Percentiles rank a stretch among this genome's conserved stretches.
Evolutionary conservation across 106 monocot species (phyloP).

Genomic region (Amphibolis antarctica): DNA sequence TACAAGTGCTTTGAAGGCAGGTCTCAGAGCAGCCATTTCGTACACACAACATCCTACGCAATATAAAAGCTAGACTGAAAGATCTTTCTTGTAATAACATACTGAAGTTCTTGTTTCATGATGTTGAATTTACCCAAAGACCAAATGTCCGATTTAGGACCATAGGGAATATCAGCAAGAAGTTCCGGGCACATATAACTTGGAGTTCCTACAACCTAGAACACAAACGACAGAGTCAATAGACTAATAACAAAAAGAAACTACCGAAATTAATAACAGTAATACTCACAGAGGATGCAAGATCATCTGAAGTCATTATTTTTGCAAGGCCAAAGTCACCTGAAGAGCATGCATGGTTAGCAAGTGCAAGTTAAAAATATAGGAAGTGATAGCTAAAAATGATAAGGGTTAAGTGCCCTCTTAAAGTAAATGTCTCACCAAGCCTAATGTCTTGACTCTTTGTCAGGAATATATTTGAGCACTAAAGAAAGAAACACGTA

Average conservation of each 20-base stretch:
- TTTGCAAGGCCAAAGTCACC: constrained; percentile 99
- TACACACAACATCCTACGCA: constrained; percentile 89
- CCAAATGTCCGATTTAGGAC: constrained; percentile 97
- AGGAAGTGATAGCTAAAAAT: neutral
- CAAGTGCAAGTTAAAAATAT: neutral
- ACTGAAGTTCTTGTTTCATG: neutral
- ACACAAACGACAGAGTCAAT: neutral
- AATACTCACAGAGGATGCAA: constrained; percentile 82
- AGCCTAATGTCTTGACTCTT: constrained; percentile 79
- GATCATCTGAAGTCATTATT: constrained; percentile 88
- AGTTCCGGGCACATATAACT: constrained; percentile 99
- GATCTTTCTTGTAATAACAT: neutral
- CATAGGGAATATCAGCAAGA: constrained; percentile 99
- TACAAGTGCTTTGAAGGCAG: constrained; percentile 98
- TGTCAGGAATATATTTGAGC: constrained; percentile 91
- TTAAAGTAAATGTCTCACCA: constrained; percentile 35
- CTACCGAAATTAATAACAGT: neutral
- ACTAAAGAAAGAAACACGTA: constrained; percentile 32
- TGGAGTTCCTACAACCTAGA: constrained; percentile 95
- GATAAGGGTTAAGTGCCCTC: neutral
- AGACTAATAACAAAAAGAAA: neutral
- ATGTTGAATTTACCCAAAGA: constrained; percentile 65
- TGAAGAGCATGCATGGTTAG: constrained; percentile 9
- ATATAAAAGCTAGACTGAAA: neutral
- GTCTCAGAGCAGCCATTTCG: constrained; percentile 92